Conservation (phyloP, 2,329 filamentous ascomycete species). For the Cladosporium austrohemisphaericum region DNA sequence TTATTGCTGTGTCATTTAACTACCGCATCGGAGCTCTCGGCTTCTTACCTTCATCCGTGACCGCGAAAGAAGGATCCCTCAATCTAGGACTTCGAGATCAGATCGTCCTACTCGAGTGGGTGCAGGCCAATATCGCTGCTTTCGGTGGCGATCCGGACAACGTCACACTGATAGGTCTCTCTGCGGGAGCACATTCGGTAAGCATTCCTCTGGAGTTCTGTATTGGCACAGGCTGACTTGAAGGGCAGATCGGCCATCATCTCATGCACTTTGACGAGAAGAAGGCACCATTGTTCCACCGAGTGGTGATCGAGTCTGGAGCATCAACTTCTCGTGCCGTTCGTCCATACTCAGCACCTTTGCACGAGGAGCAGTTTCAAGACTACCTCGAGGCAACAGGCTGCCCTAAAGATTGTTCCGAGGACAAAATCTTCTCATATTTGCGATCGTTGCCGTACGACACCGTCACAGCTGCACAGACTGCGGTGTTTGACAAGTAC, state of each 20-base stretch:
- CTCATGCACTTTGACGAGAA: slow-evolving; percentile 49
- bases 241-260: slow-evolving; percentile 59
- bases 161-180: slow-evolving; percentile 37
- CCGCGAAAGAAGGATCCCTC: slow-evolving; percentile 51
- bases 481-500: slow-evolving; percentile 43
- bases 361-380: slow-evolving; percentile 45
- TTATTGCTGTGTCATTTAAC: slow-evolving; percentile 58
- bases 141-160: slow-evolving; percentile 36
- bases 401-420: slow-evolving; percentile 27
- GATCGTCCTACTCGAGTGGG: slow-evolving; percentile 42
- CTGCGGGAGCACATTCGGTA: slow-evolving; percentile 59
- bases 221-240: slow-evolving; percentile 25
- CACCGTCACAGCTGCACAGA: slow-evolving; percentile 39
- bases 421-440: slow-evolving; percentile 38
- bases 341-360: slow-evolving; percentile 35
- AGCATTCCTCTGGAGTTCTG: slow-evolving; percentile 33
- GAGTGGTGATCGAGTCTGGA: slow-evolving; percentile 47
- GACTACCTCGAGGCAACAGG: slow-evolving; percentile 39
- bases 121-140: slow-evolving; percentile 36
- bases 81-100: slow-evolving; percentile 41
- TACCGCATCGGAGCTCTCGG: slow-evolving; percentile 65
- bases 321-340: slow-evolving; percentile 47
- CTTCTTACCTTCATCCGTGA: slow-evolving; percentile 57
- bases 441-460: slow-evolving; percentile 40
- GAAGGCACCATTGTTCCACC: slow-evolving; percentile 40